Percentiles rank a stretch among this genome's conserved stretches.
Evolutionary conservation across 208 protist species (phyloP).

Genomic region (Phytomonas sp.): DNA sequence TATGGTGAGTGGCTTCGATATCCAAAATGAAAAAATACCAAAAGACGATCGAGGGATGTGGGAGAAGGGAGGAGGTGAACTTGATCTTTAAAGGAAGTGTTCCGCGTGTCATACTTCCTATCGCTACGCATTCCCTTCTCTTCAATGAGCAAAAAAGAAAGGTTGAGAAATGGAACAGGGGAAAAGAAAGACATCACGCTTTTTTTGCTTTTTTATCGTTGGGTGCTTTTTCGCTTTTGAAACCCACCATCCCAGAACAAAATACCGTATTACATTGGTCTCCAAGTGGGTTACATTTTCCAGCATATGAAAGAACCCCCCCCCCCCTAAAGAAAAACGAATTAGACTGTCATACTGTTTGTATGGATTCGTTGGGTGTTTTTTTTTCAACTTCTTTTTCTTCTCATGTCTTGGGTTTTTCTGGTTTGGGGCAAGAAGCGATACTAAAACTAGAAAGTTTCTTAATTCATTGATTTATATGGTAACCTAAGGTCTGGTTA

Average conservation of each 20-base stretch:
- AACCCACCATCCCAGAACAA: not conserved
- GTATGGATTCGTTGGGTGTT: not conserved
- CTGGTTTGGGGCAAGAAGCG: not conserved
- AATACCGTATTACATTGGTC: not conserved
- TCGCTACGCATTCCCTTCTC: not conserved
- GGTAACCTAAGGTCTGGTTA: not conserved
- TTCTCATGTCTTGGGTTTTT: slow-evolving; percentile 7
- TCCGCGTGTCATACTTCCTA: not conserved
- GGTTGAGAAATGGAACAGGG: too few species aligned
- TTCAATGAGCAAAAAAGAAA: too few species aligned
- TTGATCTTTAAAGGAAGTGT: not conserved
- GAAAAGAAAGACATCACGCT: too few species aligned
- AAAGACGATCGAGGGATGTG: not conserved
- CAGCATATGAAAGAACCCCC: not conserved
- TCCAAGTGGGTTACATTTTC: not conserved
- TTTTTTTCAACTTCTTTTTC: not conserved
- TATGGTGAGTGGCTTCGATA: not conserved
- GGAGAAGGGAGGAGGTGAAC: not conserved
- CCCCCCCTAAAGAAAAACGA: not conserved
- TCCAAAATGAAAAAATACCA: not conserved
- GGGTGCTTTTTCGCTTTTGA: not conserved
- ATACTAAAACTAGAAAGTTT: not conserved
- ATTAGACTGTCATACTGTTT: not conserved
- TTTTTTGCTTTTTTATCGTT: not conserved
- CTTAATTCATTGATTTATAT: not conserved